These are phyloP conservation scores for Clohesyomyces aquaticus DNA, from an alignment of 495 filamentous ascomycete species.

Conservation along the genomic window DNA sequence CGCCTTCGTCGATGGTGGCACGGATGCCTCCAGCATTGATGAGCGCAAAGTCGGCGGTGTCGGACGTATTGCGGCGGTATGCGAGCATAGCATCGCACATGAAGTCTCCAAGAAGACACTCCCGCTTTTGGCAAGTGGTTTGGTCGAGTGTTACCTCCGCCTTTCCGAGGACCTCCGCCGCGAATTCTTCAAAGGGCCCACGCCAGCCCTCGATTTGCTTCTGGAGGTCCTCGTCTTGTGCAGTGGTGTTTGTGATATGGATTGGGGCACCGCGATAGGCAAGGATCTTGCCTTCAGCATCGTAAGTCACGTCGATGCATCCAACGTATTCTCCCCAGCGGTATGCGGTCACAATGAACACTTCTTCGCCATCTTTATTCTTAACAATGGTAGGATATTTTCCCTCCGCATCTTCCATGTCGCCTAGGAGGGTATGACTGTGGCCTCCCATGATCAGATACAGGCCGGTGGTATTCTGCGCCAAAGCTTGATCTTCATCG, in stretches of 20 bases:
- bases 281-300: constrained; percentile 56
- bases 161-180: constrained; percentile 53
- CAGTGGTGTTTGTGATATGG: constrained; percentile 58
- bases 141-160: constrained; percentile 56
- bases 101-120: constrained; percentile 59
- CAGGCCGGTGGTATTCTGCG: constrained; percentile 55
- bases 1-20: constrained; percentile 56
- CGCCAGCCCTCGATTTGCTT: constrained; percentile 57
- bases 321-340: constrained; percentile 65
- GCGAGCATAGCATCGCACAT: constrained; percentile 58
- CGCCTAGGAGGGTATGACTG: constrained; percentile 61
- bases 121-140: constrained; percentile 53
- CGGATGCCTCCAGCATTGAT: constrained; percentile 62
- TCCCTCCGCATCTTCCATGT: constrained; percentile 54
- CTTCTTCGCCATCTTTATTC: constrained; percentile 62
- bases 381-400: constrained; percentile 60
- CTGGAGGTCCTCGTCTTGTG: constrained; percentile 57
- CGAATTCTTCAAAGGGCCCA: constrained; percentile 56
- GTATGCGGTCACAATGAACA: constrained; percentile 63
- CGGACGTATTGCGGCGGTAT: constrained; percentile 51
- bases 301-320: constrained; percentile 62
- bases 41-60: constrained; percentile 53
- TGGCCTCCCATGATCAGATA: constrained; percentile 64
- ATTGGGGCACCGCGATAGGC: constrained; percentile 61
- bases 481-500: constrained; percentile 59